Base-by-base conservation (phyloP, 2,329 filamentous ascomycete species). In the Ophiocordyceps camponoti-floridani region DNA sequence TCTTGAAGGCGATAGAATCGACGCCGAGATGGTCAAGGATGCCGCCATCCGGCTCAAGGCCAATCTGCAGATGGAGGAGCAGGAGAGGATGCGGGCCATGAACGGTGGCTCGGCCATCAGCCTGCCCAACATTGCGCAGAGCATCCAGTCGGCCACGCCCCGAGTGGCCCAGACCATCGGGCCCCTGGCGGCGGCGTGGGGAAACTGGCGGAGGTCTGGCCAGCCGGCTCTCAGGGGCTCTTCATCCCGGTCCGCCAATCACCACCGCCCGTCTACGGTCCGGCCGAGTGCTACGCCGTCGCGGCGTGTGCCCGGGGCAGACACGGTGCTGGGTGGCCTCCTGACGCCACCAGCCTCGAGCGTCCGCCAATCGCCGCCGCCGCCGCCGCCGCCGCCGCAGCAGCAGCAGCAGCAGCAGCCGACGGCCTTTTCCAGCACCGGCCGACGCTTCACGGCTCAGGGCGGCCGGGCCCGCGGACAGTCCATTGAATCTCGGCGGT, bases 61-160 rank as follows among this genome's bases (percentile, higher is more conserved):
- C 13, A 95, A 94, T 56, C 70, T 98, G 33, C 86, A 96, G 59
- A 98, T 98, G 91, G 89, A 98, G 61, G 84, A 93, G 58, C 86
- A 94, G 59, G 88, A 95, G 63, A 84, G 86, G 44, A 89, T 96
- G 61, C 76, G 91, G 47, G 80, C 85, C 1, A 74, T 84, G 63
- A 79, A 82, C 45, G 79, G 79, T 42, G 75, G 75, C 13, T 82
- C 77, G 8, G 68, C 75, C 27, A 70, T 80, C 48, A 75, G 70
- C 45, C 69, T 91, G 52, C 83, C 84, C 4, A 84, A 83, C 38
- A 74, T 94, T 40, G 82, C 85, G 1, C 81, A 82, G 42, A 75
- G 84, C 30, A 79, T 88, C 42, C 77, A 88, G 50, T 81, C 84
- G 11, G 78, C 81, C 5, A 83, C 85, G 2, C 89, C 88, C 4